Evolutionary conservation across 108 stramenopile genomes (phyloP), one percentile per base, ranked within the genome.

Genomic region (Asterionellopsis glacialis): DNA sequence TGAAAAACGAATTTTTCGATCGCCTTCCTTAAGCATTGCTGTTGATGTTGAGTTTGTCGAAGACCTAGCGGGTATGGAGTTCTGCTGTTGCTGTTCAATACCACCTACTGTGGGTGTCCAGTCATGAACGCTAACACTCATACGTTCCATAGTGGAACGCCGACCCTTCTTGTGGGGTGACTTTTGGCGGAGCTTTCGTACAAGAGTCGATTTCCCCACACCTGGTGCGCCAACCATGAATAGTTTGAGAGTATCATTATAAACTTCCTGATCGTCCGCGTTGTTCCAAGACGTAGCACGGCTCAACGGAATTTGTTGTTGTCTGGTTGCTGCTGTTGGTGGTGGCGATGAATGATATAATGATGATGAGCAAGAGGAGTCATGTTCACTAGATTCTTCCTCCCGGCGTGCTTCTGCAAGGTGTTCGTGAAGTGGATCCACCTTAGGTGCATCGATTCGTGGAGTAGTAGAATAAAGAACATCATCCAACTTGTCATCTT

Each of bases 221-320:
- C 53, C n/a, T 13, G 55, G 49, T 27, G 63, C 70, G 1, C 69
- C 81, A 0, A 82, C 76, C 73, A 76, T 59, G 45, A 74, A 55
- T 2, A 82, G 27, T 63, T 82, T 82, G 11, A 82, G 57, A 15
- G 67, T 71, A 63, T 82, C 81, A 49, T 82, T 82, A 63, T 77
- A 68, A 11, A 82, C 81, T 7, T 33, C 33, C 23, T 69, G 45
- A 19, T 70, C 69, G 16, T 67, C 50, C 9, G 55, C 14, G 45
- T 1, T 25, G 9, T 38, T n/a, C n/a, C n/a, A 50, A 16, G 80
- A 69, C 28, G 52, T 56, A 18, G 57, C 47, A 26, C 75, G 59
- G 0, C 74, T 71, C 0, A 73, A 54, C 0, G 69, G 60, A 42
- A 48, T 55, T 9, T 67, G 70, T 47, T 66, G 61, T 45, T 68